Conservation (phyloP, 2,329 filamentous ascomycete species). For the Dactylonectria estremocensis region DNA sequence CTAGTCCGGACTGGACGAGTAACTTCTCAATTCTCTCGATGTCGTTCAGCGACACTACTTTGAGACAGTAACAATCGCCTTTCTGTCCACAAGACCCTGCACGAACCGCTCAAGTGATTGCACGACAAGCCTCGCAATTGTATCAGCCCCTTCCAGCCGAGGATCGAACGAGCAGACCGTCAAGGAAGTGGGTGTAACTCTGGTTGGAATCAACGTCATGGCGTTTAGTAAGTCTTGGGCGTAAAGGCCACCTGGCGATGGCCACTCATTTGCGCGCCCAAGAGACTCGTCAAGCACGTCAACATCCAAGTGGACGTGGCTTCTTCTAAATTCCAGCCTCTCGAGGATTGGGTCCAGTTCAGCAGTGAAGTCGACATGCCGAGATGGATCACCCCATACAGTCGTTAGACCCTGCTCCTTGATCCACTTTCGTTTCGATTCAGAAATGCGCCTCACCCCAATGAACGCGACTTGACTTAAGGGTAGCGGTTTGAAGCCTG, state of each 20-base stretch:
- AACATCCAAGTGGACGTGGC: slow-evolving; percentile 6
- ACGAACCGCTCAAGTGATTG: no score
- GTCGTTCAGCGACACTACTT: no score
- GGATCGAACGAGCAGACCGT: slow-evolving; percentile 9
- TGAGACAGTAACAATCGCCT: no score
- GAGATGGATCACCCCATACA: not conserved
- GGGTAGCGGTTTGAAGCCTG: slow-evolving; percentile 1
- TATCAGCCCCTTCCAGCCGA: not conserved
- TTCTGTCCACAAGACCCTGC: no score
- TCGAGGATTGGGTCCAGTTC: not conserved
- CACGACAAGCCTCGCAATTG: not conserved
- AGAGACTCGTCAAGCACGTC: slow-evolving; percentile 18
- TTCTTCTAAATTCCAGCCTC: not conserved
- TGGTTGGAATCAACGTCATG: slow-evolving; percentile 2
- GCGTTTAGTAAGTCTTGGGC: no score
- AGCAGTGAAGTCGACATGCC: not conserved
- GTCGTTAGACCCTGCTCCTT: not conserved
- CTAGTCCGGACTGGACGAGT: no score
- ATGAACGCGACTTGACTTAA: not conserved
- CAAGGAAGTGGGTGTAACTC: not conserved
- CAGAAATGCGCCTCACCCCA: slow-evolving; percentile 6
- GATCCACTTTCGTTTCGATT: not conserved
- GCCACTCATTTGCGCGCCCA: slow-evolving; percentile 8
- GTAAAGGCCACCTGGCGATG: slow-evolving; percentile 3
- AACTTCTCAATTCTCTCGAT: no score